Evolutionary conservation across 331 rosid genomes (phyloP).

Genomic region (Malus hybrid): DNA sequence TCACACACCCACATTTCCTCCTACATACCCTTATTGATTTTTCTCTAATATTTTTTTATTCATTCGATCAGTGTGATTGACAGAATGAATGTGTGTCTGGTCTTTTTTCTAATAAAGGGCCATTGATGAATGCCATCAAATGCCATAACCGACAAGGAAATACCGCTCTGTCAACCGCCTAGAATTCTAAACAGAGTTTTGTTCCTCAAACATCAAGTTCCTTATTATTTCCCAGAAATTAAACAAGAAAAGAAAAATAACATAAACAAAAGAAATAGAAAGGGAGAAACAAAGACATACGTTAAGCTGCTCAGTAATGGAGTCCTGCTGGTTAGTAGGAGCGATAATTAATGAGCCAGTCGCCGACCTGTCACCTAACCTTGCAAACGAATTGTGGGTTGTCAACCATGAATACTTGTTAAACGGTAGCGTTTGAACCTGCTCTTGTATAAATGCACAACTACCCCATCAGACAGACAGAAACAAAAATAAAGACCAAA

Average conservation of each 20-base stretch:
- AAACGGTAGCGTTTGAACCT: slow-evolving; percentile 66
- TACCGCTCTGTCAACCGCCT: neutral
- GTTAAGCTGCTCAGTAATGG: slow-evolving; percentile 70
- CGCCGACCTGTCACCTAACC: slow-evolving; percentile 52
- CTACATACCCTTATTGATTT: no score
- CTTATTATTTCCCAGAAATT: neutral
- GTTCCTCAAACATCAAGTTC: slow-evolving; percentile 9
- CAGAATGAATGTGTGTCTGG: neutral
- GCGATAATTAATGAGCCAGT: slow-evolving; percentile 53
- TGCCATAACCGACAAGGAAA: neutral
- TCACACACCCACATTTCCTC: no score
- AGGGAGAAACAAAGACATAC: slow-evolving; percentile 29
- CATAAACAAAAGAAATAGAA: neutral
- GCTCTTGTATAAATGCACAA: neutral
- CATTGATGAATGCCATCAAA: neutral
- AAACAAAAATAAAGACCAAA: neutral
- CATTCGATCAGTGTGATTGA: no score
- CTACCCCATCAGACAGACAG: neutral
- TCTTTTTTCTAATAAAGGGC: neutral
- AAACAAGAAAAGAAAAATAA: neutral
- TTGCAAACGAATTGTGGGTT: slow-evolving; percentile 76
- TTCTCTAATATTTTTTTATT: no score
- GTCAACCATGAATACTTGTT: slow-evolving; percentile 80
- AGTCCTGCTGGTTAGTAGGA: slow-evolving; percentile 74
- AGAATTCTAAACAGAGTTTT: neutral